Evolutionary conservation across 2,329 filamentous ascomycete genomes (phyloP), one percentile per base, ranked within the genome.

Genomic region (Ophiosphaerella herpotricha): DNA sequence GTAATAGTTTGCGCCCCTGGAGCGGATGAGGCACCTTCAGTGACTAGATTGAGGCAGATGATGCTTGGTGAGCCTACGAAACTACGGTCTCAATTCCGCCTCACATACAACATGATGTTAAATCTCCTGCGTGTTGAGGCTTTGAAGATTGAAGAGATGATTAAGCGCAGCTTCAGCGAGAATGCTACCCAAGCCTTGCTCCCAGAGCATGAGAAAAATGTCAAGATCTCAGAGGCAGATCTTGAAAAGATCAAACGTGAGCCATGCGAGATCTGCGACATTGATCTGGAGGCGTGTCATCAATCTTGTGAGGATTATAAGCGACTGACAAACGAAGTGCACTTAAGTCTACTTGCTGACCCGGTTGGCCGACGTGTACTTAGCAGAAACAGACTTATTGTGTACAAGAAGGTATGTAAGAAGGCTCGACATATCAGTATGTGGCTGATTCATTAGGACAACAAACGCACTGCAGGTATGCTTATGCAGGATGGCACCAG

Each of bases 101-200:
- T 99, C 40, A 99, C 95, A 0, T 99, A 99, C 79, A 99, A 97
- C 75, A 99, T 99, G 94, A 99, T 99, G 53, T 79, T 99, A 26
- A 99, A 97, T 67, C 80, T 99, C 29, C 80, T 99, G 41, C 88
- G 94, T 32, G 94, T 99, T 2, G 94, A 99, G 73, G 94, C 94
- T 2, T 77, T 99, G 58, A 97, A 97, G 77, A 97, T 99, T 62
- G 94, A 99, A 72, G 94, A 99, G 75, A 99, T 99, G 94, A 99
- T 99, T 79, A 99, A 99, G 81, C 88, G 94, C 59, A 97, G 92
- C 72, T 99, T 99, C 79, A 97, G 93, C 44, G 94, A 99, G 73
- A 94, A 99, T 74, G 93, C 93, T 21, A 97, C 93, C 0, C 94
- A 99, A 69, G 92, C 95, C 55, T 77, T 97, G 11, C 79, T 97